These are phyloP conservation scores for Halenospora varia DNA, from an alignment of 495 filamentous ascomycete species.

Conservation along the genomic window DNA sequence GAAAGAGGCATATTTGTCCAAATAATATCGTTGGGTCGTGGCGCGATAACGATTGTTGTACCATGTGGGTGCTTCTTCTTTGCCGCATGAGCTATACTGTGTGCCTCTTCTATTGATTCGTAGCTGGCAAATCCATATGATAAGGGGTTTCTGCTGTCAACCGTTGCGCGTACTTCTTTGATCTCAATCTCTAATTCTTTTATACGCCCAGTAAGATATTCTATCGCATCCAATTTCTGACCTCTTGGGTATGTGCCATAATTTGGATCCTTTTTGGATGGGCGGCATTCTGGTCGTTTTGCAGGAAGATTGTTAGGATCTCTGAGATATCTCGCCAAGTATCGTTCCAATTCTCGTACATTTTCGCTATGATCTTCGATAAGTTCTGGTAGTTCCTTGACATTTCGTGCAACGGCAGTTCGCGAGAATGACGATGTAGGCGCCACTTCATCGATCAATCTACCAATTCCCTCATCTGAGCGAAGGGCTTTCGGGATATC, in stretches of 20 bases:
- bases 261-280: slow-evolving; percentile 65
- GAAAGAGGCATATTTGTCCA: slow-evolving; percentile 86
- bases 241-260: slow-evolving; percentile 53
- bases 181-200: slow-evolving; percentile 78
- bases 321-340: slow-evolving; percentile 85
- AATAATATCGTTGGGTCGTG: slow-evolving; percentile 86
- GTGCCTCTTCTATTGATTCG: slow-evolving; percentile 80
- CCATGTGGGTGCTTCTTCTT: slow-evolving; percentile 79
- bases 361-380: slow-evolving; percentile 79
- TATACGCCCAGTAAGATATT: slow-evolving; percentile 85
- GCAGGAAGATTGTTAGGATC: slow-evolving; percentile 77
- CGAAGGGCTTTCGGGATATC: slow-evolving; percentile 72
- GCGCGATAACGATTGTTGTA: slow-evolving; percentile 72
- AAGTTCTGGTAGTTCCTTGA: slow-evolving; percentile 78
- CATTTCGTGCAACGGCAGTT: slow-evolving; percentile 83
- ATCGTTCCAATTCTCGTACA: slow-evolving; percentile 76
- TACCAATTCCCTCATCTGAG: slow-evolving; percentile 81
- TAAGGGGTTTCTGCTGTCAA: slow-evolving; percentile 84
- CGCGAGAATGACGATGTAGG: slow-evolving; percentile 72
- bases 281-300: slow-evolving; percentile 72
- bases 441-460: slow-evolving; percentile 69
- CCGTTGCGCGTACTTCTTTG: slow-evolving; percentile 69
- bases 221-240: slow-evolving; percentile 87
- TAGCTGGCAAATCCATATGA: slow-evolving; percentile 94
- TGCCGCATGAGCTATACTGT: slow-evolving; percentile 77